A percentile compares a stretch with the other conserved stretches of the same genome.
Evolutionary conservation across 2,329 filamentous ascomycete genomes (phyloP).

Genomic region (Alternaria atra): DNA sequence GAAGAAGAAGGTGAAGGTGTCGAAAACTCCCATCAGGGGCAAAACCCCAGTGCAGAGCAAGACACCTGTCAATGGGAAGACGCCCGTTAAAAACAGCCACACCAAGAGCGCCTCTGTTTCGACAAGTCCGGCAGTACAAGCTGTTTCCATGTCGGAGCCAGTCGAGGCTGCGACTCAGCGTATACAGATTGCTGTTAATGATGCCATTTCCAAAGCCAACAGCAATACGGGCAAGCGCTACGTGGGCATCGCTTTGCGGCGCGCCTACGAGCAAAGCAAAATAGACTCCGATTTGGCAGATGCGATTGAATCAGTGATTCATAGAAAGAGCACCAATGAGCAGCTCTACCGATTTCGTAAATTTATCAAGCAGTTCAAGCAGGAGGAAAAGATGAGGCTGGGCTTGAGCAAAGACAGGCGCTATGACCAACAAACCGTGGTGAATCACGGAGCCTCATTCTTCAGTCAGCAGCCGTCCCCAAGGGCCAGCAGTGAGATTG

Average conservation of each 20-base stretch:
- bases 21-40: slow-evolving; percentile 49
- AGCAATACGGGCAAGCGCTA: slow-evolving; percentile 39
- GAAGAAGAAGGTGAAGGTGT: slow-evolving; percentile 44
- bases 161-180: slow-evolving; percentile 32
- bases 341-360: slow-evolving; percentile 55
- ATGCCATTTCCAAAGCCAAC: slow-evolving; percentile 54
- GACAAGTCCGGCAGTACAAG: slow-evolving; percentile 30
- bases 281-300: slow-evolving; percentile 48
- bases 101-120: slow-evolving; percentile 27
- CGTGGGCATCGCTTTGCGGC: slow-evolving; percentile 51
- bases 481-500: slow-evolving; percentile 35
- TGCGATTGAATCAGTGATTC: slow-evolving; percentile 56
- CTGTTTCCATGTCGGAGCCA: slow-evolving; percentile 20
- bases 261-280: slow-evolving; percentile 55
- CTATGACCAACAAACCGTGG: slow-evolving; percentile 27
- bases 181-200: slow-evolving; percentile 51
- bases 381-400: slow-evolving; percentile 35
- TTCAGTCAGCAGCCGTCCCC: slow-evolving; percentile 33
- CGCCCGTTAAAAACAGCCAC: slow-evolving; percentile 40
- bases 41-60: slow-evolving; percentile 46
- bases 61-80: slow-evolving; percentile 38
- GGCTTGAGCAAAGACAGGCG: slow-evolving; percentile 26
- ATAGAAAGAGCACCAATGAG: slow-evolving; percentile 50
- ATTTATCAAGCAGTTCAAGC: slow-evolving; percentile 54
- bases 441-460: slow-evolving; percentile 45